Conservation (phyloP, 352 stramenopile genomes). For the Phytopythium aichiense region DNA sequence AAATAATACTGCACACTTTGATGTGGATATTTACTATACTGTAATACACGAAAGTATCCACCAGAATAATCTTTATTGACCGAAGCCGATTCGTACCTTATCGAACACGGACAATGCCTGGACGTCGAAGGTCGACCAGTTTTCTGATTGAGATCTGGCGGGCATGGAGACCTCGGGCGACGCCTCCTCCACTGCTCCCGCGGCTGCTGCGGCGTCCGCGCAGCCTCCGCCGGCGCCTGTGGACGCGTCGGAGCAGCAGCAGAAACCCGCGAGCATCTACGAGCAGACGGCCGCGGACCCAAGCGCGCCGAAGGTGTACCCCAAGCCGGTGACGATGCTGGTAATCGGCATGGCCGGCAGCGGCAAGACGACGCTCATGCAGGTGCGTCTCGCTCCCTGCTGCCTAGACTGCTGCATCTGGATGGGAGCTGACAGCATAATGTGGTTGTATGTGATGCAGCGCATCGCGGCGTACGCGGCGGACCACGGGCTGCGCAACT, state of each 20-base stretch:
- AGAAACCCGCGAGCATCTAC: slow-evolving; percentile 6
- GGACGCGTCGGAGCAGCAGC: slow-evolving; percentile 3
- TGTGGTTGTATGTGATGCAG: slow-evolving; percentile 9
- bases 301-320: slow-evolving; percentile 45
- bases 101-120: not conserved
- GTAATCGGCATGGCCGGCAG: slow-evolving; percentile 97
- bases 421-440: too few species aligned
- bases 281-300: slow-evolving; percentile 16
- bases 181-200: not conserved
- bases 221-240: slow-evolving; percentile 15
- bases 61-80: too few species aligned
- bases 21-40: too few species aligned
- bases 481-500: slow-evolving; percentile 77
- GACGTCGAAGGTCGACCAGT: not conserved
- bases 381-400: slow-evolving; percentile 24
- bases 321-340: slow-evolving; percentile 70
- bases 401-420: not conserved
- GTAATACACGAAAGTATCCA: too few species aligned
- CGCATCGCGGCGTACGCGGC: slow-evolving; percentile 67
- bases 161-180: slow-evolving; percentile 6
- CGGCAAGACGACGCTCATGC: slow-evolving; percentile 96
- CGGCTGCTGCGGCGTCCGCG: not conserved
- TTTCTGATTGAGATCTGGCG: slow-evolving; percentile 11
- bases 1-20: too few species aligned
- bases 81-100: not conserved